phyloP scores from a whole-genome alignment of 768 basidiomycete species.

The Phaeotremella fagi region DNA sequence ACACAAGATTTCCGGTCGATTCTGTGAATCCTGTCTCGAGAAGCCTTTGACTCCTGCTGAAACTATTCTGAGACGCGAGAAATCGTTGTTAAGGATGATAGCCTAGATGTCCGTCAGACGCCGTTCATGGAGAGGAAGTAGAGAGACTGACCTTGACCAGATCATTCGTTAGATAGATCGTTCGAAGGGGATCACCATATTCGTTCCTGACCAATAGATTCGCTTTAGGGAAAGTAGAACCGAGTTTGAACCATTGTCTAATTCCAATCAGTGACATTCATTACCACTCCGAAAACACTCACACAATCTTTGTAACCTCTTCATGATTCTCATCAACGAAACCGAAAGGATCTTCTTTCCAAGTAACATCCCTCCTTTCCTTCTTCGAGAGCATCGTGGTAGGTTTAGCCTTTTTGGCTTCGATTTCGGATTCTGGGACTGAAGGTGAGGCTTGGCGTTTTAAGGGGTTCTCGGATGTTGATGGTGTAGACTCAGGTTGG shows the following conservation, averaged over 20 bases:
- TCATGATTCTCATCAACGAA: slow-evolving; percentile 69
- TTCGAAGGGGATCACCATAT: slow-evolving; percentile 54
- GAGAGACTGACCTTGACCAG: slow-evolving; percentile 58
- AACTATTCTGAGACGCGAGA: slow-evolving; percentile 74
- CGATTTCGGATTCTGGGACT: slow-evolving; percentile 49
- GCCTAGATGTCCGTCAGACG: slow-evolving; percentile 38
- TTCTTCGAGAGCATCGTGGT: slow-evolving; percentile 13
- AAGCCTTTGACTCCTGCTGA: slow-evolving; percentile 93
- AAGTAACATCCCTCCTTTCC: slow-evolving; percentile 50
- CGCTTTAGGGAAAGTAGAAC: slow-evolving; percentile 62
- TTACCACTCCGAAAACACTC: slow-evolving; percentile 39
- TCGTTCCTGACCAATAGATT: slow-evolving; percentile 86
- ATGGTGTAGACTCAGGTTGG: background rate
- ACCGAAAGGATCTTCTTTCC: slow-evolving; percentile 89
- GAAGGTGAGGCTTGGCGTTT: slow-evolving; percentile 41
- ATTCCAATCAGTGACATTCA: background rate
- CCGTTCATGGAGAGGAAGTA: background rate
- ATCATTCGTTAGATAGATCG: slow-evolving; percentile 81
- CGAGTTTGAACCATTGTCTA: slow-evolving; percentile 70
- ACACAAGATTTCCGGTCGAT: slow-evolving; percentile 47
- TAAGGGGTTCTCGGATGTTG: slow-evolving; percentile 16
- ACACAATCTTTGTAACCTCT: slow-evolving; percentile 69
- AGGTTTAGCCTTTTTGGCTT: slow-evolving; percentile 55
- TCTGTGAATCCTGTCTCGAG: slow-evolving; percentile 72
- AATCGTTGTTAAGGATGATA: slow-evolving; percentile 77